These are phyloP conservation scores for Rubia balearica DNA, from an alignment of 305 asterid genomes.

Conservation along the genomic window DNA sequence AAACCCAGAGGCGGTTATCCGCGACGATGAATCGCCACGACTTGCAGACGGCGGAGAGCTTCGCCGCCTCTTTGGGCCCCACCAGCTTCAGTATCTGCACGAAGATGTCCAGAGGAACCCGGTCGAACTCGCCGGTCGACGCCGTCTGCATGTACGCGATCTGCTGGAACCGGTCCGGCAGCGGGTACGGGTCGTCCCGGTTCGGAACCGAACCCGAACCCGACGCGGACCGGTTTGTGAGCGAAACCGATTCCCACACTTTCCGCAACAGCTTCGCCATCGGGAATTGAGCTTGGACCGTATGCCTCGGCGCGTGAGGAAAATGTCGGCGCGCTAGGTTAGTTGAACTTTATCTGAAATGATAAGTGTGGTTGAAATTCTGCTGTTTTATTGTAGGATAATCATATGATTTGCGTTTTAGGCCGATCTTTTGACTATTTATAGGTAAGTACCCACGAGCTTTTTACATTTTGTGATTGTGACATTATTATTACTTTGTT, in stretches of 20 bases:
- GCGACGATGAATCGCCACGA: conserved; percentile 60
- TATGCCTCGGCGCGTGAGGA: background rate
- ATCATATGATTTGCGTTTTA: too few species aligned
- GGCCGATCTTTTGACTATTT: background rate
- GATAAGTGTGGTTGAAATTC: background rate
- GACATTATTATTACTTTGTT: background rate
- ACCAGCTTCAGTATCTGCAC: conserved; percentile 50
- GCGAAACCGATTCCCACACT: conserved; percentile 60
- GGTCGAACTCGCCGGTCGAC: conserved; percentile 76
- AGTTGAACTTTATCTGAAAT: background rate
- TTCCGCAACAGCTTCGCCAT: conserved; percentile 59
- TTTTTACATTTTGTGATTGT: background rate
- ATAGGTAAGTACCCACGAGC: background rate
- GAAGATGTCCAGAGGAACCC: conserved; percentile 67
- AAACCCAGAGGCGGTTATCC: conserved; percentile 85
- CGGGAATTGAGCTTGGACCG: background rate
- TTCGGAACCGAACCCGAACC: conserved; percentile 5
- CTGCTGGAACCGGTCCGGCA: conserved; percentile 41
- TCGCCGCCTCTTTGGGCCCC: conserved; percentile 74
- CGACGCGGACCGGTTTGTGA: conserved; percentile 22
- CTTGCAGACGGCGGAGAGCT: conserved; percentile 64
- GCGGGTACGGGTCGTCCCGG: conserved; percentile 27
- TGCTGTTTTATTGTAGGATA: background rate
- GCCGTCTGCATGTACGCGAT: conserved; percentile 45
- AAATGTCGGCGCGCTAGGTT: background rate